Evolutionary conservation across 768 basidiomycete species (phyloP).

Genomic region (Tylopilus rubrobrunneus): DNA sequence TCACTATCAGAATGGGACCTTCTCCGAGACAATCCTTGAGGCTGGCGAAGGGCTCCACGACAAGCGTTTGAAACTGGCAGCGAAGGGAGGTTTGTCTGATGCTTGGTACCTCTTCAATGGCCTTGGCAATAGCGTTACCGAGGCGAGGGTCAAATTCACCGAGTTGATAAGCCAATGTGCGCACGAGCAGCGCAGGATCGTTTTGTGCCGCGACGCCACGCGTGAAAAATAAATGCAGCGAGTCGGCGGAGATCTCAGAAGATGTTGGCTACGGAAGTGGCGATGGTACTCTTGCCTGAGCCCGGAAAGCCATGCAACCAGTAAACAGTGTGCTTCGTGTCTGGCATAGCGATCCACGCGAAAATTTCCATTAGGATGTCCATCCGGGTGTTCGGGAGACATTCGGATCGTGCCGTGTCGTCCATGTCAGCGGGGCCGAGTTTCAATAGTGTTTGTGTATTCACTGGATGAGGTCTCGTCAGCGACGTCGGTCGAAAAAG

Average conservation of each 20-base stretch:
- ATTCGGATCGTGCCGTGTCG: conserved; percentile 20
- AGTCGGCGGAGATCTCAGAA: conserved; percentile 32
- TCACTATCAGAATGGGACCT: conserved; percentile 31
- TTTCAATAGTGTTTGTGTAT: conserved; percentile 19
- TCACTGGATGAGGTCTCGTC: conserved; percentile 8
- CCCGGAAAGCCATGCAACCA: conserved; percentile 36
- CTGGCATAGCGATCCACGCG: conserved; percentile 24
- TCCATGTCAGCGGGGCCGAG: conserved; percentile 30
- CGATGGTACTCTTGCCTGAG: conserved; percentile 35
- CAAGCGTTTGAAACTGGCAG: conserved; percentile 32
- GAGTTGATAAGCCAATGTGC: conserved; percentile 35
- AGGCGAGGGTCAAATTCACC: conserved; percentile 31
- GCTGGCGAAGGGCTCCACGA: conserved; percentile 29
- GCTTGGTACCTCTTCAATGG: conserved; percentile 25
- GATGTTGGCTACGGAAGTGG: conserved; percentile 34
- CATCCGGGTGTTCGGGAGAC: conserved; percentile 31
- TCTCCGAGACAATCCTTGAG: conserved; percentile 14
- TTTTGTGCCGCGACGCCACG: conserved; percentile 28
- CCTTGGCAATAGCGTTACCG: conserved; percentile 22
- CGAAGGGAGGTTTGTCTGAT: conserved; percentile 28
- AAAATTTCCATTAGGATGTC: conserved; percentile 26
- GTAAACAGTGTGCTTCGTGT: conserved; percentile 19
- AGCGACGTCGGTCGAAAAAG: neutral
- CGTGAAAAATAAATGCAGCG: conserved; percentile 36
- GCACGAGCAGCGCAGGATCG: conserved; percentile 29